Conservation (phyloP, 2,329 filamentous ascomycete genomes). For the Fusarium sp. region DNA sequence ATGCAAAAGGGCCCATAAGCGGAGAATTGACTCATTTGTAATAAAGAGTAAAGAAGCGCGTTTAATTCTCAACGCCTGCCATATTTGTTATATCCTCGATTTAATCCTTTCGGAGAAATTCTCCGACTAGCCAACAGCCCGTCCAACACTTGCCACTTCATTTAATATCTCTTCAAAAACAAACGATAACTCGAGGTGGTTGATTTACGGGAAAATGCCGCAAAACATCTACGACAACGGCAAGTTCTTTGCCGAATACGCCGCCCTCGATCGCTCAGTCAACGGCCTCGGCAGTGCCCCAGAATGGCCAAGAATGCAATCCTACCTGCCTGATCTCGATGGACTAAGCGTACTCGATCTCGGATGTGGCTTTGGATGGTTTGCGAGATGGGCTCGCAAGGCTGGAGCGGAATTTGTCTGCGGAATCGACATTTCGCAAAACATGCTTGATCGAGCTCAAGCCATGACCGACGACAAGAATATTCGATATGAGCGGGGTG, state of each 20-base stretch:
- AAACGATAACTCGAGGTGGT: background rate
- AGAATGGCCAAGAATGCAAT: background rate
- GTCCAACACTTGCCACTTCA: background rate
- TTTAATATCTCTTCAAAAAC: background rate
- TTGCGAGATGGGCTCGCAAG: background rate
- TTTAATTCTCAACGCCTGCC: background rate
- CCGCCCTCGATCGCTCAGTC: background rate
- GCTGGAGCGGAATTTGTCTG: background rate
- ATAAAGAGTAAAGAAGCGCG: background rate
- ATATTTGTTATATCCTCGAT: background rate
- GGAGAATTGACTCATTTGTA: background rate
- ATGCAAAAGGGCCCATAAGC: background rate
- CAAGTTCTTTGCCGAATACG: background rate
- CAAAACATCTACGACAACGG: background rate
- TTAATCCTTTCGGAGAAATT: background rate
- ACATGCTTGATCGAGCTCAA: background rate
- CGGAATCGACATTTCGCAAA: background rate
- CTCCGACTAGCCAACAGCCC: background rate
- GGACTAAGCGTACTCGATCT: background rate
- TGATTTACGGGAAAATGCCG: background rate
- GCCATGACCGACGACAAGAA: background rate
- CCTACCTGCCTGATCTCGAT: background rate
- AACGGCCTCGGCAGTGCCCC: background rate
- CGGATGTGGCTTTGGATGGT: background rate
- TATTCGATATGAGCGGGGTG: background rate